Conservation (phyloP, 2,329 filamentous ascomycete genomes). For the Talaromyces rugulosus region DNA sequence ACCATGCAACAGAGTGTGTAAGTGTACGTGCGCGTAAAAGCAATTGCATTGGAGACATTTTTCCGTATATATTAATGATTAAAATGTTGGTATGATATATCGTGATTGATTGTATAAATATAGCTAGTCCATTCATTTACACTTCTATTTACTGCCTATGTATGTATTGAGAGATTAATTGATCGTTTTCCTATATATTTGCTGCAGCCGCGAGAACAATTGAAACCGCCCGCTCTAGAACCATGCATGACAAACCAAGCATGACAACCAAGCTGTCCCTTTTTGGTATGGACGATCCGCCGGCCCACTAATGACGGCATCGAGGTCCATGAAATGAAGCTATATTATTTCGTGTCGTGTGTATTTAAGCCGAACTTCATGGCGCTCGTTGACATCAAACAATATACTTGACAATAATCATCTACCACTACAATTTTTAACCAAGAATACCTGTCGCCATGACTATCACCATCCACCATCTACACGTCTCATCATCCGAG, state of each 20-base stretch:
- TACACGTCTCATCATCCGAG: constrained; percentile 59
- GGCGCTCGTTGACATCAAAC: not conserved
- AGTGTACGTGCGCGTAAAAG: not conserved
- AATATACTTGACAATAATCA: not conserved
- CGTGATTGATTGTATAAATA: no score
- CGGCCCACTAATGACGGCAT: not conserved
- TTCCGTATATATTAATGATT: no score
- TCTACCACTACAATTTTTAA: not conserved
- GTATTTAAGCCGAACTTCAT: not conserved
- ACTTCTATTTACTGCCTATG: no score
- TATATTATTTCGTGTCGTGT: not conserved
- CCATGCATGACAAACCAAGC: not conserved
- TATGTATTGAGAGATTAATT: no score
- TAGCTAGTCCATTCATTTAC: no score
- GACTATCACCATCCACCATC: constrained; percentile 44
- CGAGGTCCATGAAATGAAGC: not conserved
- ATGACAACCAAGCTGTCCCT: no score
- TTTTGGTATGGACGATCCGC: no score
- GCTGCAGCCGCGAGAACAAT: no score
- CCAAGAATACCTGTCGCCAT: not conserved
- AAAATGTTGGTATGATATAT: no score
- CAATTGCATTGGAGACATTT: no score
- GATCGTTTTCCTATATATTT: no score
- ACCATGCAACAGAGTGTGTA: no score
- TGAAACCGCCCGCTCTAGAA: not conserved